Evolutionary conservation across 257 asterid genomes (phyloP).

Genomic region (Vinca minor): DNA sequence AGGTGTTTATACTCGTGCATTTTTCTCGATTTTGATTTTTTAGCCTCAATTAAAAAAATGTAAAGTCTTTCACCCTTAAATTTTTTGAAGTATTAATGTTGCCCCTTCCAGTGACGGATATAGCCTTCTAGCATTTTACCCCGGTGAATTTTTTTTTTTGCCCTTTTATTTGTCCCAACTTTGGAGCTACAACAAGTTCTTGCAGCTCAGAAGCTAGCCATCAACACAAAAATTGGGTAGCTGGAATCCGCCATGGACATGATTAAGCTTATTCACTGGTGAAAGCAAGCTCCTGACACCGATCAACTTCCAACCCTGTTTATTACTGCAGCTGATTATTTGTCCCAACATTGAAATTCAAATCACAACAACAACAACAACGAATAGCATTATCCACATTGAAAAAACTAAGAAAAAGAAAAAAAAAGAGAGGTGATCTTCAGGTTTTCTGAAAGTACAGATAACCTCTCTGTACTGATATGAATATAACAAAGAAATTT

Average conservation of each 20-base stretch:
- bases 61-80: too few species aligned
- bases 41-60: too few species aligned
- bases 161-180: too few species aligned
- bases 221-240: background rate
- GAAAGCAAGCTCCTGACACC: too few species aligned
- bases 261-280: background rate
- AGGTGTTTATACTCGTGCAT: too few species aligned
- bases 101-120: too few species aligned
- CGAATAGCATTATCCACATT: constrained; percentile 1
- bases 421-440: background rate
- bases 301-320: too few species aligned
- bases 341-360: constrained; percentile 5
- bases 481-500: constrained; percentile 15
- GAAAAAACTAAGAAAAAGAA: background rate
- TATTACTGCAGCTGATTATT: background rate
- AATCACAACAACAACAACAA: constrained; percentile 12
- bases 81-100: too few species aligned
- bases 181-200: too few species aligned
- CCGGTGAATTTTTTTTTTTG: too few species aligned
- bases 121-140: too few species aligned
- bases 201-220: background rate
- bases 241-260: background rate
- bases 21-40: too few species aligned
- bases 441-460: background rate
- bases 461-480: constrained; percentile 18